Evolutionary conservation across 1,139 yeast species (phyloP).

Genomic region (Debaryomyces coudertii): DNA sequence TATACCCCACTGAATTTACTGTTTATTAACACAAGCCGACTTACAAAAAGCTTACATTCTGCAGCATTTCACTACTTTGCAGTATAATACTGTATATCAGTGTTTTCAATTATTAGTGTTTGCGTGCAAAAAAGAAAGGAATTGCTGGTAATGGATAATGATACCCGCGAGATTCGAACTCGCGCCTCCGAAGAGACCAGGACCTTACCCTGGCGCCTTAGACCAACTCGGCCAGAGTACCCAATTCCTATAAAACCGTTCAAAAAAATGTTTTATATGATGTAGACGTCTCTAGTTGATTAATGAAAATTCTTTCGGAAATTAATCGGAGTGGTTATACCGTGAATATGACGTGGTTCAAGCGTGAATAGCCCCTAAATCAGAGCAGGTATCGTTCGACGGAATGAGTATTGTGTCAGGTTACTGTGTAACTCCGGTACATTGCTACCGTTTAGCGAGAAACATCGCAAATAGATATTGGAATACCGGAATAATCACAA

Average conservation of each 20-base stretch:
- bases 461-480: neutral
- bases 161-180: conserved; percentile 60
- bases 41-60: neutral
- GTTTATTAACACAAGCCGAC: too few species aligned
- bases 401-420: too few species aligned
- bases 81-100: neutral
- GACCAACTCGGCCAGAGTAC: conserved; percentile 55
- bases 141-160: conserved; percentile 44
- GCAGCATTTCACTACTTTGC: neutral
- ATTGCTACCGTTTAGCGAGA: too few species aligned
- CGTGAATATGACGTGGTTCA: neutral
- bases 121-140: conserved; percentile 23
- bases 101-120: neutral
- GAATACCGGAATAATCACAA: neutral
- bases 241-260: conserved; percentile 33
- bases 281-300: neutral
- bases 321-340: conserved; percentile 12
- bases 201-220: conserved; percentile 56
- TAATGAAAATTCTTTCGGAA: neutral
- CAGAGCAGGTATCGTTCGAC: too few species aligned
- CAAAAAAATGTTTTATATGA: neutral
- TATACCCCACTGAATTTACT: too few species aligned
- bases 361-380: neutral
- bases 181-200: conserved; percentile 63
- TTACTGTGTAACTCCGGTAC: neutral